Conservation (phyloP, 2,329 filamentous ascomycete species). For the Diaporthe ampelina region DNA sequence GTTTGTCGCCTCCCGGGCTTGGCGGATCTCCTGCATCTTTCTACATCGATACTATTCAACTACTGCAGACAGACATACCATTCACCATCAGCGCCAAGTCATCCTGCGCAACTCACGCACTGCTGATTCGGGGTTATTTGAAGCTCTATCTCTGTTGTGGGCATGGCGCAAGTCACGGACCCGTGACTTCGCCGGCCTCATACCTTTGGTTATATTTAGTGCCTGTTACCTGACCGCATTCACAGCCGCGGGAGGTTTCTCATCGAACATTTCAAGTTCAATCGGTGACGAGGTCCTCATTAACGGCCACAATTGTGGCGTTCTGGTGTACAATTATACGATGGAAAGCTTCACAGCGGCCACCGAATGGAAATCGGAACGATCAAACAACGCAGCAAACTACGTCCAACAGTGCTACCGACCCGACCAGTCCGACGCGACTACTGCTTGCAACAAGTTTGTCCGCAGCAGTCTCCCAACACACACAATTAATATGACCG, state of each 20-base stretch:
- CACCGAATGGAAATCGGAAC: background rate
- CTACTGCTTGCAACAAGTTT: conserved; percentile 23
- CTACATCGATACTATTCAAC: conserved; percentile 44
- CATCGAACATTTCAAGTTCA: conserved; percentile 12
- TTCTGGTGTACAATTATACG: background rate
- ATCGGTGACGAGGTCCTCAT: conserved; percentile 34
- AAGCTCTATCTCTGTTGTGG: background rate
- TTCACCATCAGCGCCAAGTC: conserved; percentile 49
- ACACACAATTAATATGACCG: background rate
- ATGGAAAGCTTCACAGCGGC: background rate
- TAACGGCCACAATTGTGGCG: conserved; percentile 23
- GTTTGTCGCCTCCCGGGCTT: conserved; percentile 44
- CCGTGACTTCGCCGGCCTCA: background rate
- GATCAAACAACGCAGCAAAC: conserved; percentile 1
- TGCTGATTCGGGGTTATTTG: background rate
- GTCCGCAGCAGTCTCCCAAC: conserved; percentile 10
- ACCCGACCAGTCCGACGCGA: conserved; percentile 37
- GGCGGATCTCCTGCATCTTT: conserved; percentile 45
- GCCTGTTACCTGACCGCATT: background rate
- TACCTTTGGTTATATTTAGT: background rate
- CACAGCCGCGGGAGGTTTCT: conserved; percentile 29
- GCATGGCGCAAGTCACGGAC: background rate
- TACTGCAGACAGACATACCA: conserved; percentile 40
- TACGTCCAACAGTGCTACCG: conserved; percentile 41
- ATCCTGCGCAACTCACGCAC: conserved; percentile 12